Conservation (phyloP, 1,139 yeast species). For the Saccharomycopsis phalli region DNA sequence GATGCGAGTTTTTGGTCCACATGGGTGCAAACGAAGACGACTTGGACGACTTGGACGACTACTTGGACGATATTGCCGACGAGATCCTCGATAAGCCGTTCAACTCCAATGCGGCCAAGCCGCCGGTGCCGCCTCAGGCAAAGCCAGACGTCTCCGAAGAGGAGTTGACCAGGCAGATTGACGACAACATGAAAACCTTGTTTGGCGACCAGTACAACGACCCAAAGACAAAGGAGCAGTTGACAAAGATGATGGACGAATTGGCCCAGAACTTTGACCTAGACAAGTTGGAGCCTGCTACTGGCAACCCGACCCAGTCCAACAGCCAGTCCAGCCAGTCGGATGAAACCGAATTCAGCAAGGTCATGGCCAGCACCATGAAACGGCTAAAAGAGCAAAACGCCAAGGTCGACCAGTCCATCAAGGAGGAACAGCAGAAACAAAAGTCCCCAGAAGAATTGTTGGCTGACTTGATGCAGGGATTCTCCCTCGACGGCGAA, state of each 20-base stretch:
- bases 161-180: constrained; percentile 13
- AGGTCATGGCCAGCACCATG: constrained; percentile 74
- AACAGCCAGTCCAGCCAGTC: background rate
- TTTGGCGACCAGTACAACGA: constrained; percentile 16
- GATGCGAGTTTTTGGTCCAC: no score
- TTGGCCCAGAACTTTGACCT: constrained; percentile 13
- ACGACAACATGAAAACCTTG: constrained; percentile 11
- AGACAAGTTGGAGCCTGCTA: constrained; percentile 6
- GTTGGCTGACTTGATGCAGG: constrained; percentile 43
- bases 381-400: constrained; percentile 68
- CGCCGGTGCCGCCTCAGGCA: constrained; percentile 3
- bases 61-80: constrained; percentile 69
- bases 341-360: constrained; percentile 47
- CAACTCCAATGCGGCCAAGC: constrained; percentile 32
- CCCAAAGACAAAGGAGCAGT: constrained; percentile 13
- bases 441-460: constrained; percentile 46
- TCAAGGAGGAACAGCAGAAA: constrained; percentile 35
- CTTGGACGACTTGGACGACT: constrained; percentile 66
- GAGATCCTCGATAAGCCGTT: constrained; percentile 58
- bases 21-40: constrained; percentile 23
- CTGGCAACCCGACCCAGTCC: constrained; percentile 1
- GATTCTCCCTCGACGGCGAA: constrained; percentile 32
- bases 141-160: constrained; percentile 8
- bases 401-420: constrained; percentile 51
- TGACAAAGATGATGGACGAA: constrained; percentile 13